Evolutionary conservation across 106 monocot genomes (phyloP).

Genomic region (Dioscorea alata): DNA sequence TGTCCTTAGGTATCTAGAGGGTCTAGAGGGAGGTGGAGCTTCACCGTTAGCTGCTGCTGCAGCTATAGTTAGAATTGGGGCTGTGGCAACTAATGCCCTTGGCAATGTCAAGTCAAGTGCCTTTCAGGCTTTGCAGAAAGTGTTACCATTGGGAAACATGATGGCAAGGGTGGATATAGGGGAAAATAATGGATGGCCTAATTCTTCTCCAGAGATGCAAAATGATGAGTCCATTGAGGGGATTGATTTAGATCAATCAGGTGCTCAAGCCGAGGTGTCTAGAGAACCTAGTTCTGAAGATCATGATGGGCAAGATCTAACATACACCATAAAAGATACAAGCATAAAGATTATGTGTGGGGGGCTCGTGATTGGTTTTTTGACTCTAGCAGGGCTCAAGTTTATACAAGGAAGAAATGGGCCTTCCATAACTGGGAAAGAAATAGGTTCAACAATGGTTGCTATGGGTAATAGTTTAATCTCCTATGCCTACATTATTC

Average conservation of each 20-base stretch:
- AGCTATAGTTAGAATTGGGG: conserved; percentile 75
- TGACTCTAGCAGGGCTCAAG: conserved; percentile 46
- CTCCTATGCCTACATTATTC: background rate
- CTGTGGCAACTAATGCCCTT: conserved; percentile 68
- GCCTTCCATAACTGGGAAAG: conserved; percentile 16
- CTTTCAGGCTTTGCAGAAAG: conserved; percentile 63
- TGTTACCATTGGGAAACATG: conserved; percentile 47
- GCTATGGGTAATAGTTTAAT: conserved; percentile 26
- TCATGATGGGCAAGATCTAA: conserved; percentile 21
- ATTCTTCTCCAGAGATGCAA: conserved; percentile 6
- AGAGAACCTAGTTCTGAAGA: conserved; percentile 15
- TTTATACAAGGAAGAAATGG: conserved; percentile 47
- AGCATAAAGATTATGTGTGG: conserved; percentile 60
- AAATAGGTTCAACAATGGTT: conserved; percentile 30
- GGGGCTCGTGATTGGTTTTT: conserved; percentile 52
- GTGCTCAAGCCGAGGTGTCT: conserved; percentile 13
- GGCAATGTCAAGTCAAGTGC: conserved; percentile 67
- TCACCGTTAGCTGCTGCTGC: conserved; percentile 90
- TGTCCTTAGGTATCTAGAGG: conserved; percentile 80
- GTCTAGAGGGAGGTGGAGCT: conserved; percentile 49
- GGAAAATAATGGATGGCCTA: conserved; percentile 4
- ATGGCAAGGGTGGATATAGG: conserved; percentile 16
- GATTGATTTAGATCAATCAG: conserved; percentile 9
- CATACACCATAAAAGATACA: conserved; percentile 35
- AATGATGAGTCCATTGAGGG: conserved; percentile 1